Percentiles rank a stretch among this genome's conserved stretches.
Conservation (phyloP, 108 stramenopile species). For the Epithemia pelagica region DNA sequence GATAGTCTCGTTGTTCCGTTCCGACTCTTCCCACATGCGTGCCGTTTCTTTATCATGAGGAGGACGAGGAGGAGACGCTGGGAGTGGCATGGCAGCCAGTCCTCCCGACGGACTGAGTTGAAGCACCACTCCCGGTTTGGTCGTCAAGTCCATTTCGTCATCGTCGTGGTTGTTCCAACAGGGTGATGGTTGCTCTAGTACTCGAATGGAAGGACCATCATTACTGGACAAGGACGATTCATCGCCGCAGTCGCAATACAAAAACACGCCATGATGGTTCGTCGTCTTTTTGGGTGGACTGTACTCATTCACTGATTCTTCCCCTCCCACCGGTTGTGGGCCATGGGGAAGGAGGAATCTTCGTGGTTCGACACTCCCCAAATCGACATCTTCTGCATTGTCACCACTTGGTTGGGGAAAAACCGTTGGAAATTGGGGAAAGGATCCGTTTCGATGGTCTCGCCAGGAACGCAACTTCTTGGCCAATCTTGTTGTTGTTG, state of each 20-base stretch:
- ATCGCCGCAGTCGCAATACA: no score
- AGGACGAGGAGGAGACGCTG: not conserved
- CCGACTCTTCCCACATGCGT: no score
- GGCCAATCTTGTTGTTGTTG: no score
- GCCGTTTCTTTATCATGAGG: not conserved
- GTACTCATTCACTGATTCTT: not conserved
- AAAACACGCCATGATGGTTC: no score
- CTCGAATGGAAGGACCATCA: not conserved
- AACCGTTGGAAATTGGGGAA: not conserved
- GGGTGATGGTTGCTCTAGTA: not conserved
- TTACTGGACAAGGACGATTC: not conserved
- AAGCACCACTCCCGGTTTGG: not conserved
- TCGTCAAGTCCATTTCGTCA: not conserved
- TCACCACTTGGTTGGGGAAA: not conserved
- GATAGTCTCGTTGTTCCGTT: no score
- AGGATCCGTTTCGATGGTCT: not conserved
- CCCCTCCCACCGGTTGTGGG: not conserved
- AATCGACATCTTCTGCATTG: not conserved
- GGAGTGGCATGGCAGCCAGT: not conserved
- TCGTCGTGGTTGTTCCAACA: not conserved
- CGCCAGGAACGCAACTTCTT: not conserved
- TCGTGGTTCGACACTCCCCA: not conserved
- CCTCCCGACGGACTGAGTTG: slow-evolving; percentile 3
- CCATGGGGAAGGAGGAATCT: not conserved
- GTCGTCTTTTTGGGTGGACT: not conserved